These are phyloP conservation scores for Clonostachys byssicola DNA, from an alignment of 2,329 filamentous ascomycete genomes.

Conservation along the genomic window DNA sequence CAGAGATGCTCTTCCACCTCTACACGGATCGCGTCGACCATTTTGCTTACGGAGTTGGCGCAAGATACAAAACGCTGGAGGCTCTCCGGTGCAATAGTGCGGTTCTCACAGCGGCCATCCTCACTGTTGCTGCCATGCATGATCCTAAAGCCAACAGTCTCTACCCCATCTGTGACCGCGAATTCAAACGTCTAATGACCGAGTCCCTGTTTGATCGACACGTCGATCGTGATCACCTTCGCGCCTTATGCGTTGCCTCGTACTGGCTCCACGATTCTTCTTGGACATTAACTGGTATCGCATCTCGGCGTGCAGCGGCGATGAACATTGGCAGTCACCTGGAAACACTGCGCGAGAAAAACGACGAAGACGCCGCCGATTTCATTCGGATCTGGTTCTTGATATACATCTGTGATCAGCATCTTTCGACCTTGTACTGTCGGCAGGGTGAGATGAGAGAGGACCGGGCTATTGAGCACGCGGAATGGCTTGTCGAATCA, in stretches of 20 bases:
- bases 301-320: conserved; percentile 43
- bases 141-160: conserved; percentile 46
- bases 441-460: conserved; percentile 54
- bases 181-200: conserved; percentile 50
- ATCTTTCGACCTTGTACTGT: conserved; percentile 57
- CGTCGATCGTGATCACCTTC: conserved; percentile 43
- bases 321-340: conserved; percentile 37
- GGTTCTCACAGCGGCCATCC: conserved; percentile 48
- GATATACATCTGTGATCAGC: conserved; percentile 57
- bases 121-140: conserved; percentile 55
- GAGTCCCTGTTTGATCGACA: conserved; percentile 28
- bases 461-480: conserved; percentile 51
- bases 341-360: conserved; percentile 26
- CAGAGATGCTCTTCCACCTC: conserved; percentile 43
- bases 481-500: conserved; percentile 47
- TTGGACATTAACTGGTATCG: conserved; percentile 56
- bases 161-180: conserved; percentile 47
- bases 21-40: conserved; percentile 46
- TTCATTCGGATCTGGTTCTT: conserved; percentile 57
- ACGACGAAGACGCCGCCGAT: conserved; percentile 40
- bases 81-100: conserved; percentile 50
- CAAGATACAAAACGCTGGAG: conserved; percentile 39
- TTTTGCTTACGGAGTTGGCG: conserved; percentile 44
- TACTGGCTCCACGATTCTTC: conserved; percentile 61
- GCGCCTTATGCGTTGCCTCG: conserved; percentile 54